These are phyloP conservation scores for Geosmithia putterillii DNA, from an alignment of 2,329 filamentous ascomycete genomes.

Conservation along the genomic window DNA sequence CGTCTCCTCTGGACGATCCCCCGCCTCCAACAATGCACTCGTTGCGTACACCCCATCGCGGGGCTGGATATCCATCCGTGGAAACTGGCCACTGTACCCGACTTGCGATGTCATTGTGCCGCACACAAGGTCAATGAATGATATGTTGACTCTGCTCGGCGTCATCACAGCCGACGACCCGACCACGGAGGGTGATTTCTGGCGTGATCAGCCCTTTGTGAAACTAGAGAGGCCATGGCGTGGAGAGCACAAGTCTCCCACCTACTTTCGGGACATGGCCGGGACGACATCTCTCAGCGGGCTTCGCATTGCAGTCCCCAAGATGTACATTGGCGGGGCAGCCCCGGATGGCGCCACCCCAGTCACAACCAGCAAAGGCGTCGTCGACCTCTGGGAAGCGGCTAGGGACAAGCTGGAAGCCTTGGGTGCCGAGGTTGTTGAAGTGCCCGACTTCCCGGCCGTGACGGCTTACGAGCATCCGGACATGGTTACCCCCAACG, in stretches of 20 bases:
- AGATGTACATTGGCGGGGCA: constrained; percentile 33
- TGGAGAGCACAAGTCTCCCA: constrained; percentile 11
- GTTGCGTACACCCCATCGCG: constrained; percentile 43
- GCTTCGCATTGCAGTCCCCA: constrained; percentile 34
- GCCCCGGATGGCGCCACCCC: constrained; percentile 7
- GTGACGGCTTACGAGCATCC: constrained; percentile 33
- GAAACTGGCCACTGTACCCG: constrained; percentile 41
- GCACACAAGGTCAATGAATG: constrained; percentile 34
- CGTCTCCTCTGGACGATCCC: constrained; percentile 41
- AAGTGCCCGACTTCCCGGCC: constrained; percentile 28
- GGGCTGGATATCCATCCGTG: constrained; percentile 36
- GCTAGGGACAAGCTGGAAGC: constrained; percentile 21
- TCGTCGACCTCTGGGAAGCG: constrained; percentile 14
- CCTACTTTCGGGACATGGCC: constrained; percentile 16
- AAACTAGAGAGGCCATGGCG: constrained; percentile 19
- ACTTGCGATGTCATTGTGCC: constrained; percentile 43
- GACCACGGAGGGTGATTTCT: constrained; percentile 35
- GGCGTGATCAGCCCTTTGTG: constrained; percentile 35
- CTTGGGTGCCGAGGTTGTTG: constrained; percentile 26
- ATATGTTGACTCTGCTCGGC: constrained; percentile 36
- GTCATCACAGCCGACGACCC: constrained; percentile 31
- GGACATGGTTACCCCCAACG: constrained; percentile 20
- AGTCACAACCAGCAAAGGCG: constrained; percentile 7
- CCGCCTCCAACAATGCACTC: constrained; percentile 42
- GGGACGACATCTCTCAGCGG: constrained; percentile 20